phyloP scores from a whole-genome alignment of 2,329 filamentous ascomycete genomes.

The Phialophora expanda region DNA sequence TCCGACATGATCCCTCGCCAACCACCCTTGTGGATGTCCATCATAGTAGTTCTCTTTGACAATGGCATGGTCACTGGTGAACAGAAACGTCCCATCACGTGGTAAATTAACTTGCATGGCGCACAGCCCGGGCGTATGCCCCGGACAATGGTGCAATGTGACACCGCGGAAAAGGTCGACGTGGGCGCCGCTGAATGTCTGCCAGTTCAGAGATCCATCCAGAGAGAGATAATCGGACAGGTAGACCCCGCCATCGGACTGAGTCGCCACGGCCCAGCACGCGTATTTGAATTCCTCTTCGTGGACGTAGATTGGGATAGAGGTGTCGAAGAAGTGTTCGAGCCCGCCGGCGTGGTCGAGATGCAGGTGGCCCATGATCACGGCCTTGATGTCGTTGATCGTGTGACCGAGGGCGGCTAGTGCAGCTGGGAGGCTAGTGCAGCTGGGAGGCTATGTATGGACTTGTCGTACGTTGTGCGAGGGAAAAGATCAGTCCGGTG shows the following conservation, averaged over 20 bases:
- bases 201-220: constrained; percentile 12
- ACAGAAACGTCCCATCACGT: constrained; percentile 1
- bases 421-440: neutral
- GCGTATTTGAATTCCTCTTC: constrained; percentile 7
- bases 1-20: neutral
- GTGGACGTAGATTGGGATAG: constrained; percentile 15
- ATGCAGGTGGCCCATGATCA: constrained; percentile 13
- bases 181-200: constrained; percentile 6
- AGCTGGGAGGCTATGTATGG: neutral
- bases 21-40: constrained; percentile 1
- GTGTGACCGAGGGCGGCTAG: neutral
- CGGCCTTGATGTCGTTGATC: constrained; percentile 14
- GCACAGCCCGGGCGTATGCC: constrained; percentile 11
- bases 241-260: neutral
- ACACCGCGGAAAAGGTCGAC: constrained; percentile 7
- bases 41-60: constrained; percentile 11
- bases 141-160: constrained; percentile 9
- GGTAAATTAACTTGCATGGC: constrained; percentile 6
- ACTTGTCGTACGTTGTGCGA: constrained; percentile 8
- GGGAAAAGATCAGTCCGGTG: neutral
- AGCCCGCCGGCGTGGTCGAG: constrained; percentile 7
- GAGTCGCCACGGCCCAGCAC: constrained; percentile 2
- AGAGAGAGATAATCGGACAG: constrained; percentile 2
- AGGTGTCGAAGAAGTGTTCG: constrained; percentile 10
- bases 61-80: constrained; percentile 11